A percentile compares a stretch with the other conserved stretches of the same genome.
Evolutionary conservation across 345 rosid genomes (phyloP).

Genomic region (Camelina neglecta): DNA sequence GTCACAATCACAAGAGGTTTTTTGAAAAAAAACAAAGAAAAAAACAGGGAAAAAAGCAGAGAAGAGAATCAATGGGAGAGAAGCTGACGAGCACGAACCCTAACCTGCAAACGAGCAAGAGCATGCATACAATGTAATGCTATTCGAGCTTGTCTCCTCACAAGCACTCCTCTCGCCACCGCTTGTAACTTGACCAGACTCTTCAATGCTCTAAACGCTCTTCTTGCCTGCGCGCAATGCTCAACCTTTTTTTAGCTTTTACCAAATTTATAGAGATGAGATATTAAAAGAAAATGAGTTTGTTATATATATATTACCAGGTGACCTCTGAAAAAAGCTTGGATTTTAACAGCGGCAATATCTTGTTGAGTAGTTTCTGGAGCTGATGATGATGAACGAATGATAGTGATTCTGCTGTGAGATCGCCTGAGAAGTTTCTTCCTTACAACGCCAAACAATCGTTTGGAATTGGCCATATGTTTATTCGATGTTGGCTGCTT

Average conservation of each 20-base stretch:
- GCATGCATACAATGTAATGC: constrained; percentile 83
- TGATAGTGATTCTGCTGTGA: constrained; percentile 37
- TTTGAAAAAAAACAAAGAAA: neutral
- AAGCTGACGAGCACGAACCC: constrained; percentile 74
- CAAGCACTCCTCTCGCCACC: constrained; percentile 65
- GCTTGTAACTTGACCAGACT: constrained; percentile 91
- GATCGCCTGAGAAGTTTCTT: constrained; percentile 41
- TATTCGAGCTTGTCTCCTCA: constrained; percentile 65
- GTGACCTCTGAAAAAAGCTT: constrained; percentile 82
- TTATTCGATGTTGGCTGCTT: neutral
- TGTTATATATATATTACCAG: constrained; percentile 50
- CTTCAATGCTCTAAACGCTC: constrained; percentile 75
- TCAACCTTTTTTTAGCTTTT: neutral
- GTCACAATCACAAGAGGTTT: constrained; percentile 33
- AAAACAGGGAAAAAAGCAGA: constrained; percentile 2
- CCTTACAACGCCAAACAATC: constrained; percentile 40
- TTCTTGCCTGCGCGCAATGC: constrained; percentile 55
- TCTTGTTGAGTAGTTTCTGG: constrained; percentile 33
- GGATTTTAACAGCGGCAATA: constrained; percentile 73
- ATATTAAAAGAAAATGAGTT: neutral
- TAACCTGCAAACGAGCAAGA: constrained; percentile 77
- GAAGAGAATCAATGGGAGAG: constrained; percentile 38
- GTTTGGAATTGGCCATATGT: constrained; percentile 37
- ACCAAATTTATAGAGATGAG: neutral
- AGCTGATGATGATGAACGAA: constrained; percentile 14